Percentiles rank a stretch among this genome's conserved stretches.
phyloP scores from a whole-genome alignment of 345 rosid genomes.

The Adansonia digitata region DNA sequence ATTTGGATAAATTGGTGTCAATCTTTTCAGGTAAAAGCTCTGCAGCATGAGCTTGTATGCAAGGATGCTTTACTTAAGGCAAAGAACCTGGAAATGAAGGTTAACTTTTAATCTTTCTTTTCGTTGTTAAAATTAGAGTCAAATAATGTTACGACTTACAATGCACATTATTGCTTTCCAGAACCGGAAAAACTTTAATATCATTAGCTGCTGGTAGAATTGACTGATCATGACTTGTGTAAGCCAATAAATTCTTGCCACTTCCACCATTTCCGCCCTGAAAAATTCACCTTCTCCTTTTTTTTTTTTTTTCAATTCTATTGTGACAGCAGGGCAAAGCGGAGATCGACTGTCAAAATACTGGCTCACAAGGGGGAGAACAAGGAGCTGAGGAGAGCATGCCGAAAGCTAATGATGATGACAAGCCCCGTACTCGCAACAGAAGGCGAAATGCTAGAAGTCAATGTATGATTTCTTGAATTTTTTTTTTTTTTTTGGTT shows the following conservation, averaged over 20 bases:
- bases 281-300: background rate
- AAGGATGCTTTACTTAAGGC: constrained; percentile 48
- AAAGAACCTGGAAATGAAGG: constrained; percentile 23
- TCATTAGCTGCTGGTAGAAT: no score
- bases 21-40: constrained; percentile 47
- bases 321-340: constrained; percentile 22
- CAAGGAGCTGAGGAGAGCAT: constrained; percentile 15
- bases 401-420: constrained; percentile 16
- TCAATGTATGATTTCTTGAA: constrained; percentile 28
- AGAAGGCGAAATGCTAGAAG: constrained; percentile 42
- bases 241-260: no score
- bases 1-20: no score
- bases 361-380: constrained; percentile 25
- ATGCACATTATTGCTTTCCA: background rate
- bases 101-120: constrained; percentile 8
- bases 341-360: constrained; percentile 4
- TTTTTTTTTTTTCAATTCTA: no score
- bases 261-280: background rate
- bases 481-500: constrained; percentile 2
- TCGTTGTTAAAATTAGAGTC: background rate
- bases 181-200: no score
- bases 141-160: background rate
- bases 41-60: constrained; percentile 55
- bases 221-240: no score
- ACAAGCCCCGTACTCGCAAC: constrained; percentile 21